Percentiles rank a stretch among this genome's conserved stretches.
Conservation (phyloP, 768 basidiomycete species). For the Pleurotus salmoneostramineus region DNA sequence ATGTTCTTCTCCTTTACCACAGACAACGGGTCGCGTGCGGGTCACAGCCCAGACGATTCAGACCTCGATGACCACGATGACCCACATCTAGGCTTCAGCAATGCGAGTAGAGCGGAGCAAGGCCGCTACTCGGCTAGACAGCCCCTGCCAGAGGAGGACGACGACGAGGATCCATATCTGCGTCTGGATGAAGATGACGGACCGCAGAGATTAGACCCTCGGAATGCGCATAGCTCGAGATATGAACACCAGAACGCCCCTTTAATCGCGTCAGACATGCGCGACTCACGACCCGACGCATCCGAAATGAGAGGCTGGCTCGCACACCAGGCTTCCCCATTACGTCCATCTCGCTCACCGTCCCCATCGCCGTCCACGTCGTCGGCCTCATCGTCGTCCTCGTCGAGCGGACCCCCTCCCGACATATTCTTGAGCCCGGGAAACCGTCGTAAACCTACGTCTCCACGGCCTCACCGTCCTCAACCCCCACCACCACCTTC, state of each 20-base stretch:
- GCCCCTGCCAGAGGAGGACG: slow-evolving; percentile 27
- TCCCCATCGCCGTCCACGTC: slow-evolving; percentile 22
- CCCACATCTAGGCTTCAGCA: slow-evolving; percentile 57
- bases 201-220: slow-evolving; percentile 24
- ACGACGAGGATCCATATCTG: slow-evolving; percentile 76
- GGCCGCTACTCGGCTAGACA: slow-evolving; percentile 22
- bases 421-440: slow-evolving; percentile 30
- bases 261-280: slow-evolving; percentile 32
- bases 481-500: slow-evolving; percentile 32
- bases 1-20: slow-evolving; percentile 89
- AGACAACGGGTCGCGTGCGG: slow-evolving; percentile 58
- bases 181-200: slow-evolving; percentile 63
- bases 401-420: slow-evolving; percentile 39
- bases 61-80: slow-evolving; percentile 75
- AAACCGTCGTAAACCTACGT: slow-evolving; percentile 14
- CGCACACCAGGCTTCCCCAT: slow-evolving; percentile 70
- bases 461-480: slow-evolving; percentile 23
- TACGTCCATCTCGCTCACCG: slow-evolving; percentile 32
- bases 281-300: slow-evolving; percentile 25
- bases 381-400: slow-evolving; percentile 35
- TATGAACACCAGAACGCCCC: slow-evolving; percentile 32
- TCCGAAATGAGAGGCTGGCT: slow-evolving; percentile 58
- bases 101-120: slow-evolving; percentile 24
- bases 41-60: slow-evolving; percentile 34
- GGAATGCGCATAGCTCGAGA: slow-evolving; percentile 13